phyloP scores from a whole-genome alignment of 148 eudicot species.

The Nyssa sinensis region DNA sequence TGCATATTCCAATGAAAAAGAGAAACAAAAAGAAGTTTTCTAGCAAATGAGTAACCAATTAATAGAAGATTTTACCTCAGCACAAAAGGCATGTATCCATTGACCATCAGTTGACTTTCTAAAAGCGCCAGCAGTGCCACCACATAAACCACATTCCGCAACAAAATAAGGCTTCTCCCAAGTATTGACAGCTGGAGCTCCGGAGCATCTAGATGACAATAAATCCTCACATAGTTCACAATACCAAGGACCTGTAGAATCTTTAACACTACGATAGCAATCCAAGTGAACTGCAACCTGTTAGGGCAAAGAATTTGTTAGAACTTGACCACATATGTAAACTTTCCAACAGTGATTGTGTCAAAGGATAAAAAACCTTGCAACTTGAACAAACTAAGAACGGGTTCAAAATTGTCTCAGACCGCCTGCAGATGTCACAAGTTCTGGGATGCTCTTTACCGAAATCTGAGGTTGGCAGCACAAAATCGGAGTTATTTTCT shows the following conservation, averaged over 20 bases:
- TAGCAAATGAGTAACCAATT: neutral
- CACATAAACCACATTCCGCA: slow-evolving; percentile 85
- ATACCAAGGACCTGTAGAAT: slow-evolving; percentile 85
- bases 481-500: slow-evolving; percentile 52
- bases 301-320: slow-evolving; percentile 9
- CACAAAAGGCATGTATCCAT: slow-evolving; percentile 96
- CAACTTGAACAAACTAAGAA: slow-evolving; percentile 78
- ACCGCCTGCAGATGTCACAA: slow-evolving; percentile 82
- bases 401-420: slow-evolving; percentile 76
- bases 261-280: slow-evolving; percentile 83
- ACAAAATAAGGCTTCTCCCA: slow-evolving; percentile 48
- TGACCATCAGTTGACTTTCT: slow-evolving; percentile 81
- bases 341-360: neutral
- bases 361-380: slow-evolving; percentile 53
- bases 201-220: slow-evolving; percentile 44
- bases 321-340: slow-evolving; percentile 1
- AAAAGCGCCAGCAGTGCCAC: slow-evolving; percentile 79
- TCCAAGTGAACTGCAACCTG: slow-evolving; percentile 94
- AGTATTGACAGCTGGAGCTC: slow-evolving; percentile 33
- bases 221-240: slow-evolving; percentile 87
- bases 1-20: neutral
- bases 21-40: neutral
- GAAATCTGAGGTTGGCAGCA: slow-evolving; percentile 38
- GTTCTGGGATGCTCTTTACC: slow-evolving; percentile 53
- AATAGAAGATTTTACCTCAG: slow-evolving; percentile 63